Base-by-base conservation (phyloP, 1,139 yeast genomes). In the Pichia sp. region DNA sequence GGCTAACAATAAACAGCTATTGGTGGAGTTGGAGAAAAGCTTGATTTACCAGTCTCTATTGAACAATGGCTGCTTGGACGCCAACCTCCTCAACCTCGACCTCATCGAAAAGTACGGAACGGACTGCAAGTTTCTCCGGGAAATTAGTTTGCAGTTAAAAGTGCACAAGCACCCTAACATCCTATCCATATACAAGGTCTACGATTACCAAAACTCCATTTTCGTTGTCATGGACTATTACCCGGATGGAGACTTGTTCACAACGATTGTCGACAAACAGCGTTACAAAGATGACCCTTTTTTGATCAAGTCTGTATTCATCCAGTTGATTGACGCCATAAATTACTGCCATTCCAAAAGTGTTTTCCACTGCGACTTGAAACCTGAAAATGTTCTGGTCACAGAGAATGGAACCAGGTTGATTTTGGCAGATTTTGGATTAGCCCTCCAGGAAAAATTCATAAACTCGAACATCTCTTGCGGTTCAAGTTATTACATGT, bases 401-500 rank as follows among this genome's bases (percentile, higher is more conserved):
- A 78, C 84, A 52, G 79, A 83, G 57, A 72, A 78, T 54, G 89
- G 89, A 52, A 70, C 80, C 29, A 77, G 76, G 47, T 71, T 89
- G 36, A 79, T 81, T 23, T 71, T 90, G 48, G 92, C 93, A 38
- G 97, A 90, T 70, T 90, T 90, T 65, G 97, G 97, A 1, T 75
- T 90, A 30, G 90, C 96, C 15, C 81, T 90, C 59, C 76, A 78
- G 56, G 77, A 82, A 6, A 72, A 77, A 50, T 72, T 72, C 55
- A 80, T 86, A 53, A 80, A 85, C 54, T 82, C 88, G 59, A 87
- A 87, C 63, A 82, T 85, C 45, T 90, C 96, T 60, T 80, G 96
- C 58, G 97, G 97, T 0, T 85, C 95, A 5, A 80, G 89, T 38
- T 90, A 87, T 70, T 90, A 90, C 72, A 90, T 90, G 97, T 89